Base-by-base conservation (phyloP, 1,284 basidiomycete genomes). In the Sanghuangporus weigelae region DNA sequence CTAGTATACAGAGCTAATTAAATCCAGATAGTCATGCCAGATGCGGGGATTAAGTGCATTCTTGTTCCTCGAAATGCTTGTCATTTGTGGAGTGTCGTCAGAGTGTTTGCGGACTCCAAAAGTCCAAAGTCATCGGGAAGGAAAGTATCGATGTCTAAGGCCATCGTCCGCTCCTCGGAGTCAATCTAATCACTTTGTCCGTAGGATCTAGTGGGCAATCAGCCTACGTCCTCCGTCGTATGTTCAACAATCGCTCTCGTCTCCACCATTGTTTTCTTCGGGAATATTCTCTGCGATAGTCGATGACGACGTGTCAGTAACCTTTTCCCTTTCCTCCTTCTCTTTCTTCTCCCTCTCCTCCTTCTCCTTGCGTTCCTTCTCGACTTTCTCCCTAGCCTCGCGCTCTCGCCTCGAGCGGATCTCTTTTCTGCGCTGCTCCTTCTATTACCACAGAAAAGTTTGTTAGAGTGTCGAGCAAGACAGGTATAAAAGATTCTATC, bases 401-500 rank as follows among this genome's bases (percentile, higher is more conserved):
- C 76, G 73, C 57, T 77, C 76, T 63, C 81, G 79, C 70, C 84
- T 85, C 73, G 86, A 86, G 69, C 84, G 81, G 82, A 68, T 58
- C 61, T 69, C 68, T 16, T 65, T 63, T 16, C 68, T 63, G 31
- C 67, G 62, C 36, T 66, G 62, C 42, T 69, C 68, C 11, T 65
- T 63, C 66, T 68, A 66, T 35, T 31, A 57, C 54, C 19, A 66
- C 57, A 65, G 62, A 3, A 57, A 61, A 49, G 35, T 59, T 57
- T 54, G 61, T 62, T 51, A 60, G 46, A 57, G 26, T 57, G 40
- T 31, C 26, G 3, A 31, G 26, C 26, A 31, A 31, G 26, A 31
- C 3, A 31, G 26, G 5, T 31, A 31, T 31, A 31, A 59, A n/a
- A 66, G 63, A 63, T 61, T 57, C 55, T 39, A 69, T 66, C 83